Base-by-base conservation (phyloP, 1,284 basidiomycete genomes). In the Ustilago curta region DNA sequence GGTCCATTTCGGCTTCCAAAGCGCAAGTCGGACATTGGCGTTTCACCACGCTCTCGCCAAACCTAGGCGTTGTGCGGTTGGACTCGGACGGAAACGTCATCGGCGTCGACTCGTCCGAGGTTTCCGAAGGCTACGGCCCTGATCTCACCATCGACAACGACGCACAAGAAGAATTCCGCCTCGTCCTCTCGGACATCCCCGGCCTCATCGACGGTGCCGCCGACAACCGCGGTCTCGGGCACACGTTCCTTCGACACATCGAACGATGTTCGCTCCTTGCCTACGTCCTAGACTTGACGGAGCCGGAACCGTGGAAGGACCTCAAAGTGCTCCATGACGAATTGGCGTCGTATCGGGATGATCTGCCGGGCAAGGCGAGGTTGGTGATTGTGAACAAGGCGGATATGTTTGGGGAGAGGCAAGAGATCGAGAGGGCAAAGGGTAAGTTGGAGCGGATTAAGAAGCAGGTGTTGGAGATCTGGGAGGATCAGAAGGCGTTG, bases 141-240 rank as follows among this genome's bases (percentile, higher is more conserved):
- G 57, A 62, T 27, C 40, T 43, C 3, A 21, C 35, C 45, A 27
- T 40, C 12, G 16, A 12, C 8, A 31, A n/a, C 2, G 45, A n/a
- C 7, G 87, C 92, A 8, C 89, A 93, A 68, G 91, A 67, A 14
- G 59, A 65, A 18, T 91, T 93, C 83, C 89, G 96, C 3, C 95
- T 98, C 86, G 95, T 93, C 1, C 91, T 99, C 62, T 93, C 95
- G n/a, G 96, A 99, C 86, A 97, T 98, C 82, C 96, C 97, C 0
- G 96, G 96, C 12, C 90, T 99, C 31, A 91, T 98, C 52, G 89
- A 90, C 8, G 88, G 89, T 11, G 93, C 95, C 0, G 92, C 94
- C 2, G 90, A 92, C 74, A 93, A 96, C 84, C 90, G 94, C 44
- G 96, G 96, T 1, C 88, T 99, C 0, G 97, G 97, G 0, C 95